Conservation (phyloP, 768 basidiomycete species). For the Leccinum uliginosum region DNA sequence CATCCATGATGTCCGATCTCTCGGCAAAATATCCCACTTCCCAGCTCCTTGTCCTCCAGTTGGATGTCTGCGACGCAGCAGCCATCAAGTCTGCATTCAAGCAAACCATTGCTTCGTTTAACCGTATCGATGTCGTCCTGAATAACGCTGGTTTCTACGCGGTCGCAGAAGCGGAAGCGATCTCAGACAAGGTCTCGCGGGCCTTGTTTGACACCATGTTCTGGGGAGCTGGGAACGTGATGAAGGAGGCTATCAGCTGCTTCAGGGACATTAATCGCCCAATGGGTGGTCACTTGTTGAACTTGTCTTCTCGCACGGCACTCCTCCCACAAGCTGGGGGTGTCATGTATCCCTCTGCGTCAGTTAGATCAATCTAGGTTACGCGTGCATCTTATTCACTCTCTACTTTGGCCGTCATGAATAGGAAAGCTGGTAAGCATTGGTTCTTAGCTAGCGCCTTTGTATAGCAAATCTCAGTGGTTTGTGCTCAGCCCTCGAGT, state of each 20-base stretch:
- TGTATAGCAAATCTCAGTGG: background rate
- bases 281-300: conserved; percentile 32
- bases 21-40: conserved; percentile 26
- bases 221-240: conserved; percentile 32
- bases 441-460: background rate
- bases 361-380: conserved; percentile 6
- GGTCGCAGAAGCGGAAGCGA: conserved; percentile 63
- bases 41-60: conserved; percentile 35
- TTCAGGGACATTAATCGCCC: conserved; percentile 37
- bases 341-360: conserved; percentile 27
- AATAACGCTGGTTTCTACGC: conserved; percentile 39
- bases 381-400: background rate
- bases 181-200: conserved; percentile 84
- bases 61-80: conserved; percentile 36
- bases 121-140: conserved; percentile 41
- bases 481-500: conserved; percentile 29
- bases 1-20: conserved; percentile 32
- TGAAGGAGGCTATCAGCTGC: conserved; percentile 29
- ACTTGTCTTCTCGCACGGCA: conserved; percentile 32
- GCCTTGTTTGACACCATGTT: conserved; percentile 36
- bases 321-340: conserved; percentile 14
- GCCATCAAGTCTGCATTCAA: conserved; percentile 36
- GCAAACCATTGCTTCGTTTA: conserved; percentile 31
- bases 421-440: conserved; percentile 20
- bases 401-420: background rate